Conservation (phyloP, 2,329 filamentous ascomycete genomes). For the Colletotrichum lini region DNA sequence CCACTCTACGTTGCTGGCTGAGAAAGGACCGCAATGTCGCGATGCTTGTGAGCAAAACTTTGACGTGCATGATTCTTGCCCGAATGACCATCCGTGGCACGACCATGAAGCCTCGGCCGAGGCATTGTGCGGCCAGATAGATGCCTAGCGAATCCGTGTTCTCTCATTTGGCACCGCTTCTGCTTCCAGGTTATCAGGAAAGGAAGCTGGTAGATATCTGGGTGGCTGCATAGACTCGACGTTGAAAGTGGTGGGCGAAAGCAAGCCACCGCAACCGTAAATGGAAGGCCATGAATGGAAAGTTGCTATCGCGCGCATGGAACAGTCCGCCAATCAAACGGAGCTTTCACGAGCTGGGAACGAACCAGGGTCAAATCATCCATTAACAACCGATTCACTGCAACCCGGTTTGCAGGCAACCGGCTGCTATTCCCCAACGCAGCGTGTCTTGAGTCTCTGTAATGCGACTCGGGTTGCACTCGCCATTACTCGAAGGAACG, state of each 20-base stretch:
- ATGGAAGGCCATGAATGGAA: slow-evolving; percentile 4
- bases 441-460: background rate
- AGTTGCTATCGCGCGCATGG: background rate
- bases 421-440: background rate
- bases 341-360: background rate
- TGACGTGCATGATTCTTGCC: background rate
- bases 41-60: background rate
- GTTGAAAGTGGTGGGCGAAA: background rate
- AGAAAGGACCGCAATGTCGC: too few relatives aligned
- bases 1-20: too few relatives aligned
- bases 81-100: background rate
- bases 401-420: background rate
- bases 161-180: background rate
- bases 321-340: background rate
- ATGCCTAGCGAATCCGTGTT: background rate
- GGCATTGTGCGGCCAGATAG: background rate
- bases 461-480: background rate
- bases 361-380: background rate
- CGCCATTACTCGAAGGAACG: background rate
- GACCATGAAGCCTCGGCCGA: background rate
- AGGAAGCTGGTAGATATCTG: background rate
- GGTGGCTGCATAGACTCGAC: background rate
- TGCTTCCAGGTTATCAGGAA: background rate
- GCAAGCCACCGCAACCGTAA: slow-evolving; percentile 1
- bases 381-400: background rate